Conservation (phyloP, 2,329 filamentous ascomycete genomes). For the Cladosporium sp. region DNA sequence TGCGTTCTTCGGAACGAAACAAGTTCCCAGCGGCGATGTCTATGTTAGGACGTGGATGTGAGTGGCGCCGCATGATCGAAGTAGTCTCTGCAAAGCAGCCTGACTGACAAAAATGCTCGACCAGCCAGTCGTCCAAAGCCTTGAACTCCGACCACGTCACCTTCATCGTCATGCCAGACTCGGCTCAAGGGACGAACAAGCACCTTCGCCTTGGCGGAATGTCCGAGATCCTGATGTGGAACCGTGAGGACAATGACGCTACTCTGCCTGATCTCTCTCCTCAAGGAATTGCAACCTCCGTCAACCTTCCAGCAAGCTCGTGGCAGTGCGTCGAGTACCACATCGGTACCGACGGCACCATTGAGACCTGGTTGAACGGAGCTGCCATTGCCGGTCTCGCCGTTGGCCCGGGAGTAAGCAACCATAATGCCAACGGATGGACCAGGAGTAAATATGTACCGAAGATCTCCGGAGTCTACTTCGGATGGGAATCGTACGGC, state of each 20-base stretch:
- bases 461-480: conserved; percentile 54
- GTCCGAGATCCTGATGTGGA: conserved; percentile 60
- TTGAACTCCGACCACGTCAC: conserved; percentile 58
- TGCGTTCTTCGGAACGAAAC: conserved; percentile 57
- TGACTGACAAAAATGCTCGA: neutral
- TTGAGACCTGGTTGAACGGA: conserved; percentile 59
- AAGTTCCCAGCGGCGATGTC: conserved; percentile 53
- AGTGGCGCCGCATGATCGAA: too few relatives aligned
- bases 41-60: conserved; percentile 56
- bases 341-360: conserved; percentile 52
- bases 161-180: conserved; percentile 59
- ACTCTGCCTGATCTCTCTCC: conserved; percentile 59
- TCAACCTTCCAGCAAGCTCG: conserved; percentile 44
- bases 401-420: conserved; percentile 43
- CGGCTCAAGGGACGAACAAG: conserved; percentile 51
- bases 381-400: conserved; percentile 51
- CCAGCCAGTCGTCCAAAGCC: conserved; percentile 38
- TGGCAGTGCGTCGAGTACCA: conserved; percentile 63
- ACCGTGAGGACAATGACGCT: conserved; percentile 59
- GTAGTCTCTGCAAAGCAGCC: neutral
- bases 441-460: conserved; percentile 44
- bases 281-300: conserved; percentile 54
- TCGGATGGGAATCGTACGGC: conserved; percentile 61
- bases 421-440: conserved; percentile 53
- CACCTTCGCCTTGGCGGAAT: conserved; percentile 61